Conservation (phyloP, 345 rosid genomes). For the Adansonia digitata region DNA sequence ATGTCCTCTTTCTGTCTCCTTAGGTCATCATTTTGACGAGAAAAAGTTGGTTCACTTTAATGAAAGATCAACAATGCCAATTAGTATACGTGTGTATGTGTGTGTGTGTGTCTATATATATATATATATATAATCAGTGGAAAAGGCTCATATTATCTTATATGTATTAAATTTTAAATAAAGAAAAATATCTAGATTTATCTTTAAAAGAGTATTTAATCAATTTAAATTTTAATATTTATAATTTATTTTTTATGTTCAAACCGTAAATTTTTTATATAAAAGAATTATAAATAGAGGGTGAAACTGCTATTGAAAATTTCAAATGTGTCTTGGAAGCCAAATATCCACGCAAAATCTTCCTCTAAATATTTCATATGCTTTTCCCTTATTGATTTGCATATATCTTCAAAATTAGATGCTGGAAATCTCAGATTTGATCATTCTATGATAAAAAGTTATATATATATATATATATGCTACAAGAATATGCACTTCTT, state of each 20-base stretch:
- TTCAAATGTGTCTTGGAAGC: background rate
- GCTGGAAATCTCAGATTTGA: background rate
- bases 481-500: conserved; percentile 10
- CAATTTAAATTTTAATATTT: no score
- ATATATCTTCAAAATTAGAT: conserved; percentile 7
- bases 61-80: background rate
- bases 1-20: conserved; percentile 1
- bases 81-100: no score
- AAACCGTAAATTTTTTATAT: no score
- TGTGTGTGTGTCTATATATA: no score
- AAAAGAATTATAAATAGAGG: background rate
- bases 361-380: conserved; percentile 11
- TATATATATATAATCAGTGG: background rate
- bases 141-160: background rate
- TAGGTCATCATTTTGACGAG: conserved; percentile 13
- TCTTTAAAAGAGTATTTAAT: no score
- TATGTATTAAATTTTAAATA: background rate
- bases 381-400: conserved; percentile 1
- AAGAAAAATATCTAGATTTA: no score
- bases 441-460: no score
- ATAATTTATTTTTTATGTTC: no score
- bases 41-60: conserved; percentile 20
- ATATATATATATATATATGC: no score
- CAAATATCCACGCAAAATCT: background rate
- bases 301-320: background rate